phyloP scores from a whole-genome alignment of 2,329 filamentous ascomycete species.

The Fusarium sp. region DNA sequence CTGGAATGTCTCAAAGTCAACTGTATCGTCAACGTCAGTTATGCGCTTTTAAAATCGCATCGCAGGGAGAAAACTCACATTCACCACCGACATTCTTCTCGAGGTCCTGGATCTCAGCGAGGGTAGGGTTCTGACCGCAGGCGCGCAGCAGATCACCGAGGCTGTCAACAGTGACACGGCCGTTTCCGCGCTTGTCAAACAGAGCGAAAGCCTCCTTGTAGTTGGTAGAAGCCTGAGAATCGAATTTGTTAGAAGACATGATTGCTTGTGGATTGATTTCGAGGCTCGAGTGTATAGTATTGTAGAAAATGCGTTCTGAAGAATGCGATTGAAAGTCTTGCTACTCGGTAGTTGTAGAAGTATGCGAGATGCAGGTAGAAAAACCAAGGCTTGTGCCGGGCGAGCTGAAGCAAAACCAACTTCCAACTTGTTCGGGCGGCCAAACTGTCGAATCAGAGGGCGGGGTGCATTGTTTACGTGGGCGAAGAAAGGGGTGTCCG shows the following conservation, averaged over 20 bases:
- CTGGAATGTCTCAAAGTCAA: constrained; percentile 97
- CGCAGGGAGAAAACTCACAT: constrained; percentile 69
- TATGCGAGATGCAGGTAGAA: constrained; percentile 12
- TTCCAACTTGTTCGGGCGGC: constrained; percentile 30
- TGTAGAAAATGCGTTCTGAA: constrained; percentile 12
- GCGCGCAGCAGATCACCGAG: constrained; percentile 94
- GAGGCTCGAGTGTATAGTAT: not conserved
- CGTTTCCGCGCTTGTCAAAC: constrained; percentile 99
- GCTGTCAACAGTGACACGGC: constrained; percentile 85
- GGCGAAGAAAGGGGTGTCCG: constrained; percentile 40
- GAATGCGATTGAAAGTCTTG: constrained; percentile 25
- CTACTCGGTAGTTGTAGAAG: constrained; percentile 18
- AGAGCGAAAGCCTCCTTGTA: constrained; percentile 99
- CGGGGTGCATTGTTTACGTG: constrained; percentile 49
- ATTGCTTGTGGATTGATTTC: constrained; percentile 27
- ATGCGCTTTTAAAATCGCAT: not conserved
- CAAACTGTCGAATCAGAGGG: constrained; percentile 48
- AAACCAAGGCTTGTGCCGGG: constrained; percentile 23
- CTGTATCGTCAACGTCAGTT: constrained; percentile 56
- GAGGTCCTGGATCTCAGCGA: constrained; percentile 90
- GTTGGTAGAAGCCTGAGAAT: constrained; percentile 82
- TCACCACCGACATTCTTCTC: constrained; percentile 90
- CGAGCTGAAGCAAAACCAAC: constrained; percentile 39
- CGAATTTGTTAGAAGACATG: constrained; percentile 64
- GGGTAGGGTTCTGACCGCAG: constrained; percentile 96